Evolutionary conservation across 2,329 filamentous ascomycete genomes (phyloP).

Genomic region (Sclerotinia glacialis): DNA sequence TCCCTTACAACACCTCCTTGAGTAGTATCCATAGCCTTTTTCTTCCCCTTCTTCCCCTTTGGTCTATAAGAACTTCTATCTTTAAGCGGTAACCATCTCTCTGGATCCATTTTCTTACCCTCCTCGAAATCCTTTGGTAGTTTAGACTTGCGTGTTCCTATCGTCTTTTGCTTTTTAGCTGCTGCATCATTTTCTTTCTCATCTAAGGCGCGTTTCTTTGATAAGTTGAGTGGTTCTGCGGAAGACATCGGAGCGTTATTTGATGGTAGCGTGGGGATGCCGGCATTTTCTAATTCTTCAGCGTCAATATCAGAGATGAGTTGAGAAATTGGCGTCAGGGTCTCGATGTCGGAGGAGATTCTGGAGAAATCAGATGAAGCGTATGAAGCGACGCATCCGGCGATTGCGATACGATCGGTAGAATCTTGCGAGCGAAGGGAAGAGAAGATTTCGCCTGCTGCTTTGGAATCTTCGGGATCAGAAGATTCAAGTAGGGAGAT

Average conservation of each 20-base stretch:
- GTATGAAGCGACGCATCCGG: conserved; percentile 82
- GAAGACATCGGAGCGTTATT: conserved; percentile 39
- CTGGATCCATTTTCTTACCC: conserved; percentile 78
- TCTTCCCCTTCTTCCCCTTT: conserved; percentile 89
- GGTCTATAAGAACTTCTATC: conserved; percentile 87
- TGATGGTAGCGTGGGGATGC: conserved; percentile 53
- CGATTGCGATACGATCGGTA: conserved; percentile 67
- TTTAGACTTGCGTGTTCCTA: conserved; percentile 51
- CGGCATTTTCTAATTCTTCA: conserved; percentile 60
- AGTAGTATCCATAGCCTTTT: conserved; percentile 72
- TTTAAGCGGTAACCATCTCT: conserved; percentile 87
- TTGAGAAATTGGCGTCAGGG: conserved; percentile 59
- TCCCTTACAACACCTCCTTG: conserved; percentile 82
- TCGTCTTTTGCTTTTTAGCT: conserved; percentile 28
- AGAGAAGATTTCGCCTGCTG: conserved; percentile 77
- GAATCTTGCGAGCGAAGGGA: conserved; percentile 63
- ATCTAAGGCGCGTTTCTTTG: conserved; percentile 50
- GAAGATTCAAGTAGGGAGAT: conserved; percentile 76
- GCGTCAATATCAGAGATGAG: conserved; percentile 62
- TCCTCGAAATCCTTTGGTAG: conserved; percentile 74
- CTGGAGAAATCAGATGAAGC: conserved; percentile 59
- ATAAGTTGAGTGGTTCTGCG: conserved; percentile 41
- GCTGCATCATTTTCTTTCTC: conserved; percentile 56
- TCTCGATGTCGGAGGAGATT: conserved; percentile 52
- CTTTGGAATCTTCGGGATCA: conserved; percentile 61